Base-by-base conservation (phyloP, 768 basidiomycete species). In the Mycena chlorophos region DNA sequence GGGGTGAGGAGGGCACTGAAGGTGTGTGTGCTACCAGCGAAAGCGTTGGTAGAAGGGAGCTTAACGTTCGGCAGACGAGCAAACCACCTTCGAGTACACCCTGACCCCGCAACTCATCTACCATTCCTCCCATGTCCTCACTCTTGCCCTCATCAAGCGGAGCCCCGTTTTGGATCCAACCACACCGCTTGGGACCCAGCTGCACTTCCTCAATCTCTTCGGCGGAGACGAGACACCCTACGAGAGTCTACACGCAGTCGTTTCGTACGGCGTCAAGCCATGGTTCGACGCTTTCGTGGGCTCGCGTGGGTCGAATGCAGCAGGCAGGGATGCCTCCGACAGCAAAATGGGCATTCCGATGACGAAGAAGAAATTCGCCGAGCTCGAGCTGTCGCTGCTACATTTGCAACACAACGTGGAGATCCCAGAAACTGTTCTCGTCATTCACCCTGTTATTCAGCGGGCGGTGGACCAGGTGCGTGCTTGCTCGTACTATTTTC, bases 331-430 rank as follows among this genome's bases (percentile, higher is more conserved):
- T 20, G 22, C 27, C 5, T 26, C 75, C 6, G 94, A 94, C 67
- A 82, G 78, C 40, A 91, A 93, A 72, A 89, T 92, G 86, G 92
- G 91, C 79, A 98, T 99, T 55, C 97, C 97, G 3, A 92, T 97
- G 81, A 94, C 96, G 43, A 98, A 98, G 83, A 95, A 95, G 79
- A 98, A 98, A 73, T 98, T 98, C 66, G 96, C 97, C 6, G 97
- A 99, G 65, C 86, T 98, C 52, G 96, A 99, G 70, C 74, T 98
- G 10, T 94, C 93, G 2, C 75, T 98, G 16, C 76, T 98, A 1
- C 97, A 99, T 68, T 80, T 98, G 4, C 96, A 98, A 67, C 97
- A 98, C 71, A 99, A 99, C 64, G 96, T 98, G 60, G 97, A 99
- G 75, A 98, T 98, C 50, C 97, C 97, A 1, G 94, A 98, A 71